Percentiles rank a stretch among this genome's conserved stretches.
Conservation (phyloP, 345 rosid species). For the Tarenaya hassleriana region DNA sequence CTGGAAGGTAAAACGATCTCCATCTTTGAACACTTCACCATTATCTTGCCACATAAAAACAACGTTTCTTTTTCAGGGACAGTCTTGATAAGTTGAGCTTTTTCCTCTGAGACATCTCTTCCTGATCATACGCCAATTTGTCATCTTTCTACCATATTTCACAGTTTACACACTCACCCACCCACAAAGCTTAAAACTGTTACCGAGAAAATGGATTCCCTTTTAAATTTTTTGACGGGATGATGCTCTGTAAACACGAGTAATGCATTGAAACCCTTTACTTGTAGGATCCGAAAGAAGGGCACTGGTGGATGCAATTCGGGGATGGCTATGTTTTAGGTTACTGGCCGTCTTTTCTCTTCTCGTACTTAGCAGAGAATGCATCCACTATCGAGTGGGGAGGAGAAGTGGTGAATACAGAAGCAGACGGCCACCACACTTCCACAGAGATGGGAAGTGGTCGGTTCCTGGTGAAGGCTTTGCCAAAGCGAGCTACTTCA, state of each 20-base stretch:
- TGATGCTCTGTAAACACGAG: too few relatives aligned
- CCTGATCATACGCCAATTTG: too few relatives aligned
- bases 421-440: constrained; percentile 54
- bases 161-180: too few relatives aligned
- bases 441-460: constrained; percentile 76
- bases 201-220: too few relatives aligned
- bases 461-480: constrained; percentile 54
- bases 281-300: constrained; percentile 59
- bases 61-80: too few relatives aligned
- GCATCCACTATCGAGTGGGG: constrained; percentile 78
- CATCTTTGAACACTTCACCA: too few relatives aligned
- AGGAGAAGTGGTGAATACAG: constrained; percentile 66
- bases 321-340: constrained; percentile 56
- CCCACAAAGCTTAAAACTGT: too few relatives aligned
- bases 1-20: constrained; percentile 50
- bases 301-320: constrained; percentile 81
- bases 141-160: too few relatives aligned
- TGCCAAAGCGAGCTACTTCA: constrained; percentile 55
- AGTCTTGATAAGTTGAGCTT: too few relatives aligned
- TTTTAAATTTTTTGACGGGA: too few relatives aligned
- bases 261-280: constrained; percentile 1
- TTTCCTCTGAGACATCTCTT: too few relatives aligned
- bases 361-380: constrained; percentile 58
- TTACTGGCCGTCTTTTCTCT: constrained; percentile 60
- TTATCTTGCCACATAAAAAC: too few relatives aligned